phyloP scores from a whole-genome alignment of 495 filamentous ascomycete species.

The Annulohypoxylon stygium region DNA sequence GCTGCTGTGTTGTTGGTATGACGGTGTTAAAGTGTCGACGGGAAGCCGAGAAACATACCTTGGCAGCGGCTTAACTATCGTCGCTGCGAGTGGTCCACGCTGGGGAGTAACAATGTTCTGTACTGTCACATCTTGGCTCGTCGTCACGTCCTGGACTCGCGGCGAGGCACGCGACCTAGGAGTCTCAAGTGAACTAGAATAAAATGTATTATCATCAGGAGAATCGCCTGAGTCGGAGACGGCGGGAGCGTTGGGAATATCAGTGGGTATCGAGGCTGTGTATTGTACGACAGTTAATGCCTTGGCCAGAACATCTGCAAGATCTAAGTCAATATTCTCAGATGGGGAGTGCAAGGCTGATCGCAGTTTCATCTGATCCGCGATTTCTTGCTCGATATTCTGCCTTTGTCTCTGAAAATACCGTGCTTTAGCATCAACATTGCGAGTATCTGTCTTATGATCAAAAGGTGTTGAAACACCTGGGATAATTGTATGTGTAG shows the following conservation, averaged over 20 bases:
- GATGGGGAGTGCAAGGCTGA: constrained; percentile 72
- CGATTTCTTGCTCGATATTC: constrained; percentile 80
- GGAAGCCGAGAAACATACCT: constrained; percentile 31
- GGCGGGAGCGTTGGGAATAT: constrained; percentile 67
- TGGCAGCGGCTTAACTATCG: not conserved
- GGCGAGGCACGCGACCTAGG: constrained; percentile 59
- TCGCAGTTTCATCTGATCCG: constrained; percentile 78
- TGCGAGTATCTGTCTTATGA: constrained; percentile 66
- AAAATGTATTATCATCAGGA: constrained; percentile 94
- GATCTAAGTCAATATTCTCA: constrained; percentile 76
- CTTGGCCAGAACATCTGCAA: constrained; percentile 77
- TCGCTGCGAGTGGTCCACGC: constrained; percentile 17
- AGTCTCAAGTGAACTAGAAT: constrained; percentile 80
- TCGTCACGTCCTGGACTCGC: constrained; percentile 54
- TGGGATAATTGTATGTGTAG: constrained; percentile 28
- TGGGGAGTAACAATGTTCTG: constrained; percentile 42
- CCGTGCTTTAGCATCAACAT: constrained; percentile 86
- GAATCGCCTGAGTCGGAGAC: constrained; percentile 76
- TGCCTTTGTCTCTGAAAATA: constrained; percentile 79
- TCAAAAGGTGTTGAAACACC: constrained; percentile 51
- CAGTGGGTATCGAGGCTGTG: constrained; percentile 58
- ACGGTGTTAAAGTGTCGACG: constrained; percentile 16
- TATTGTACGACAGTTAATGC: constrained; percentile 76
- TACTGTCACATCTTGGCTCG: constrained; percentile 60
- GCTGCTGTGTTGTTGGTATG: constrained; percentile 27